Percentiles rank a stretch among this genome's conserved stretches.
These are phyloP conservation scores for Alloteropsis angusta DNA, from an alignment of 202 grass and related monocot species.

Conservation along the genomic window DNA sequence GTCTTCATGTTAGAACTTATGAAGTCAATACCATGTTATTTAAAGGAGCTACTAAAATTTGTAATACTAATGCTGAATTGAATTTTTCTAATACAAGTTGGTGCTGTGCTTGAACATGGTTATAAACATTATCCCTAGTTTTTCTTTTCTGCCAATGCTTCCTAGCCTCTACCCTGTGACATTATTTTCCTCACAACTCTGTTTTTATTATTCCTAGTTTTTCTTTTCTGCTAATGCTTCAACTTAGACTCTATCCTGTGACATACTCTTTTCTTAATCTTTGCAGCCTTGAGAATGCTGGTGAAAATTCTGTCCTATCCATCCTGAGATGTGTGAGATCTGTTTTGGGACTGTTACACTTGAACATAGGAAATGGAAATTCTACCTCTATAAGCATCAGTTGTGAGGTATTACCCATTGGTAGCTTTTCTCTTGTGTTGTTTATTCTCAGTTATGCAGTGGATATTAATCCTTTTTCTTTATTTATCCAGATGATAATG, in stretches of 20 bases:
- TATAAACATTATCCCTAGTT: neutral
- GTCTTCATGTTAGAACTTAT: slow-evolving; percentile 8
- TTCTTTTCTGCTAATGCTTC: neutral
- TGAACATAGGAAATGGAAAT: slow-evolving; percentile 7
- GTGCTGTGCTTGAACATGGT: neutral
- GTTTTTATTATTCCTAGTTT: neutral
- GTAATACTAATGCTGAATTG: neutral
- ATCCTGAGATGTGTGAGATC: slow-evolving; percentile 72
- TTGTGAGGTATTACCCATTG: slow-evolving; percentile 48
- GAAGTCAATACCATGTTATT: neutral
- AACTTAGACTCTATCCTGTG: neutral
- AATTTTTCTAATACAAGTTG: slow-evolving; percentile 9
- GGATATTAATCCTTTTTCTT: slow-evolving; percentile 5
- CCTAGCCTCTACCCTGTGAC: neutral
- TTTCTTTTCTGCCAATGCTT: slow-evolving; percentile 4
- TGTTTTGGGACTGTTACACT: slow-evolving; percentile 58
- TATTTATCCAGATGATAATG: slow-evolving; percentile 64
- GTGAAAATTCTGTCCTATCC: slow-evolving; percentile 71
- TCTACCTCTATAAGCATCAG: slow-evolving; percentile 40
- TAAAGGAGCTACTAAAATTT: neutral
- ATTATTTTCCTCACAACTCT: neutral
- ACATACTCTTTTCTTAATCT: slow-evolving; percentile 24
- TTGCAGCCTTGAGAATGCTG: slow-evolving; percentile 82
- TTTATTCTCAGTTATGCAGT: neutral
- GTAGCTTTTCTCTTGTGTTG: neutral